Evolutionary conservation across 345 rosid species (phyloP).

Genomic region (Fremontodendron californicum): DNA sequence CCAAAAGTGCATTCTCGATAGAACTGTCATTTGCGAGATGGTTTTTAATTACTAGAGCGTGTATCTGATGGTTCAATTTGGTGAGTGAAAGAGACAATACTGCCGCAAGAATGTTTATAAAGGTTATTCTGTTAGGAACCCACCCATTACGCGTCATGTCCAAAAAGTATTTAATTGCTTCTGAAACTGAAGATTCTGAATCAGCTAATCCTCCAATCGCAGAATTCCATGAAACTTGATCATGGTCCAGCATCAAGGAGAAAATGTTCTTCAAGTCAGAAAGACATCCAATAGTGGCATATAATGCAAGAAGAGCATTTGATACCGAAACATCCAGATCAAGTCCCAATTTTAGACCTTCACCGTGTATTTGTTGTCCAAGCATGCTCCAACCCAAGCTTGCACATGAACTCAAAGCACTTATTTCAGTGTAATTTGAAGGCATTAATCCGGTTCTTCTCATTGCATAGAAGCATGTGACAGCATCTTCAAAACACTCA

Average conservation of each 20-base stretch:
- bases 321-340: slow-evolving; percentile 80
- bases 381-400: slow-evolving; percentile 57
- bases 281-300: slow-evolving; percentile 57
- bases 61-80: slow-evolving; percentile 60
- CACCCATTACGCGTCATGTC: slow-evolving; percentile 65
- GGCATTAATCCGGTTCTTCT: slow-evolving; percentile 49
- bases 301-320: slow-evolving; percentile 71
- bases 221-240: slow-evolving; percentile 93
- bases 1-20: slow-evolving; percentile 77
- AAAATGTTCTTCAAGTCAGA: slow-evolving; percentile 52
- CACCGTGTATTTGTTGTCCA: slow-evolving; percentile 70
- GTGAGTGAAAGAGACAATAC: slow-evolving; percentile 50
- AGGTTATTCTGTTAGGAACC: slow-evolving; percentile 61
- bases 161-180: slow-evolving; percentile 48
- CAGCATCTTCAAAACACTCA: slow-evolving; percentile 59
- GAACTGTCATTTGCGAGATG: slow-evolving; percentile 41
- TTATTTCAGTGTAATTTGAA: slow-evolving; percentile 63
- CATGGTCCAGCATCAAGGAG: slow-evolving; percentile 58
- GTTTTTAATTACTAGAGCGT: slow-evolving; percentile 55
- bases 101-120: slow-evolving; percentile 62
- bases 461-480: slow-evolving; percentile 48
- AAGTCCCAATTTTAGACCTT: slow-evolving; percentile 67
- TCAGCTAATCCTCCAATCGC: slow-evolving; percentile 69
- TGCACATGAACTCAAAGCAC: slow-evolving; percentile 81
- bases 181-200: slow-evolving; percentile 45